A percentile compares a stretch with the other conserved stretches of the same genome.
Evolutionary conservation across 225 moss, liverwort and hornwort genomes (phyloP).

Genomic region (Bryum argenteum): DNA sequence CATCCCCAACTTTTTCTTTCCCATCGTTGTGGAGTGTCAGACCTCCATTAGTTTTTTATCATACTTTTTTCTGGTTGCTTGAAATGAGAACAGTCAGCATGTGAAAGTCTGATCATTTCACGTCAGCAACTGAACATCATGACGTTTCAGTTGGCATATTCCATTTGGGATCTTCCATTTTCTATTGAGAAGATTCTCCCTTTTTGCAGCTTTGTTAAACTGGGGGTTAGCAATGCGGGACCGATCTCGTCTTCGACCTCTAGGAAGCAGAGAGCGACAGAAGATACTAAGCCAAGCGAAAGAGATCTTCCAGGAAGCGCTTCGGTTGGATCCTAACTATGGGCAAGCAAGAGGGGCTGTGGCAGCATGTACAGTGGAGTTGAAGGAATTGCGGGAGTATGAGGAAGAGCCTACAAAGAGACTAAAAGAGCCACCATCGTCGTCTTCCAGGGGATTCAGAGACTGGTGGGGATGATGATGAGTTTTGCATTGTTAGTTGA

Average conservation of each 20-base stretch:
- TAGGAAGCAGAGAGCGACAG: slow-evolving; percentile 77
- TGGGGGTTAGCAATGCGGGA: slow-evolving; percentile 92
- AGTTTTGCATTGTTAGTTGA: background rate
- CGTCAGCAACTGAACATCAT: background rate
- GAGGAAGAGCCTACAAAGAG: slow-evolving; percentile 35
- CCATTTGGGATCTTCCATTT: background rate
- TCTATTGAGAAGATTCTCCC: slow-evolving; percentile 7
- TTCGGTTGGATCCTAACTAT: slow-evolving; percentile 77
- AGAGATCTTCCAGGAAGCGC: slow-evolving; percentile 81
- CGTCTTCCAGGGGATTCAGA: slow-evolving; percentile 37
- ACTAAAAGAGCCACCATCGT: slow-evolving; percentile 18
- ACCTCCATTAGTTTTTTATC: background rate
- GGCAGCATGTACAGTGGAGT: slow-evolving; percentile 71
- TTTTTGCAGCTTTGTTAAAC: slow-evolving; percentile 74
- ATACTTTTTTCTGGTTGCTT: background rate
- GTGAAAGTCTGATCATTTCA: background rate
- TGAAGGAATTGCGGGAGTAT: slow-evolving; percentile 68
- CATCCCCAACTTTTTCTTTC: background rate
- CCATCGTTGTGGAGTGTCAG: background rate
- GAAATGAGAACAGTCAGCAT: slow-evolving; percentile 6
- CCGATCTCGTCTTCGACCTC: slow-evolving; percentile 80
- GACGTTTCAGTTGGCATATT: background rate
- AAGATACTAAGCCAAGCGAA: slow-evolving; percentile 72
- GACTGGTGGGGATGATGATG: slow-evolving; percentile 54
- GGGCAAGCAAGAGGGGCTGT: slow-evolving; percentile 83